Evolutionary conservation across 805 yeast species (phyloP).

Genomic region (Isabelozyma gotoi): DNA sequence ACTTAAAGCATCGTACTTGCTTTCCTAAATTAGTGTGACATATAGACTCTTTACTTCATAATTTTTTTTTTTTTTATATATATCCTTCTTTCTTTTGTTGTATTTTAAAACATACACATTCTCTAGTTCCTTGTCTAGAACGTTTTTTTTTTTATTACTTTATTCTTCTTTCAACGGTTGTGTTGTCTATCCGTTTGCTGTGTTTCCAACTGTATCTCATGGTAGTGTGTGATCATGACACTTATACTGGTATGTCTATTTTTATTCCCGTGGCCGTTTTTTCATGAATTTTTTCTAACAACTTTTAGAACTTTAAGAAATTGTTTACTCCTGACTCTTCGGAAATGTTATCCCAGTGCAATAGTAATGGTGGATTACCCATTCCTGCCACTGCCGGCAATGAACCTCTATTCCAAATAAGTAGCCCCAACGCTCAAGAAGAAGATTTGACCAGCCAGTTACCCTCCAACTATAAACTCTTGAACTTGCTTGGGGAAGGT

Average conservation of each 20-base stretch:
- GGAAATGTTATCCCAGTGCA: no score
- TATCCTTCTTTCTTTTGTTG: background rate
- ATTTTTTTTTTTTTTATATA: no score
- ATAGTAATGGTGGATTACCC: background rate
- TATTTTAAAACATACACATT: background rate
- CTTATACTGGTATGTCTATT: slow-evolving; percentile 4
- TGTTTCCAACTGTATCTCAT: background rate
- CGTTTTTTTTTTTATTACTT: no score
- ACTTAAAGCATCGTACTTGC: background rate
- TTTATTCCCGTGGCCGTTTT: background rate
- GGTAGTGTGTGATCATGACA: slow-evolving; percentile 3
- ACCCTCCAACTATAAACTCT: slow-evolving; percentile 29
- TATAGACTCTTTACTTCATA: background rate
- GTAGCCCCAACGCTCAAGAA: background rate
- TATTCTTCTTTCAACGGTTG: no score
- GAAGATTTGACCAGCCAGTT: slow-evolving; percentile 6
- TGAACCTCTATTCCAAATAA: background rate
- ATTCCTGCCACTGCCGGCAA: background rate
- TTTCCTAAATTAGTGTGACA: no score
- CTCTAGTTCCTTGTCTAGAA: no score
- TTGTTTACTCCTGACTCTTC: slow-evolving; percentile 2
- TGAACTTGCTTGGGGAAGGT: slow-evolving; percentile 66
- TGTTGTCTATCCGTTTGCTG: no score
- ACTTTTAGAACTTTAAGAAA: slow-evolving; percentile 6
- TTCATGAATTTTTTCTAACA: slow-evolving; percentile 3